These are phyloP conservation scores for Paecilomyces sp. DNA, from an alignment of 2,329 filamentous ascomycete genomes.

Conservation along the genomic window DNA sequence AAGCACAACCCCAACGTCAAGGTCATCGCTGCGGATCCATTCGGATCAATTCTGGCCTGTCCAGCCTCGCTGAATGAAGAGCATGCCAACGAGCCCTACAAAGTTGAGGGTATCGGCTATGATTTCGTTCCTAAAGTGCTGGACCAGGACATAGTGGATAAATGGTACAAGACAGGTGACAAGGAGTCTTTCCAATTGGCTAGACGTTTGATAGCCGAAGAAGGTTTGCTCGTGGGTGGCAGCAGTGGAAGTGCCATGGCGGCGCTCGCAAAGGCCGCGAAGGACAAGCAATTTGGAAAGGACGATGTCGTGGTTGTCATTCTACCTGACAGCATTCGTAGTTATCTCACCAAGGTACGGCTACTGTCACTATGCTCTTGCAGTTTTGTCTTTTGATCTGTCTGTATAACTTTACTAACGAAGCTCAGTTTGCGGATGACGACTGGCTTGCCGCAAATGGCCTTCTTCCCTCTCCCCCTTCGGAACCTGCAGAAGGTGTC, in stretches of 20 bases:
- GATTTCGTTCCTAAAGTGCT: conserved; percentile 96
- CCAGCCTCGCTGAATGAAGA: conserved; percentile 74
- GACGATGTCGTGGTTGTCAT: conserved; percentile 87
- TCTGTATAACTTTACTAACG: conserved; percentile 7
- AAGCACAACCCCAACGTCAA: conserved; percentile 84
- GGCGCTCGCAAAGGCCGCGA: conserved; percentile 67
- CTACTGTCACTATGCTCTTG: not conserved
- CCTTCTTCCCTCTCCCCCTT: conserved; percentile 62
- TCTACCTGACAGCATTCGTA: conserved; percentile 91
- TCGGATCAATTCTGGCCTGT: conserved; percentile 82
- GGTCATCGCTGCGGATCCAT: conserved; percentile 85
- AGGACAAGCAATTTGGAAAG: conserved; percentile 69
- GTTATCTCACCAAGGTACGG: conserved; percentile 79
- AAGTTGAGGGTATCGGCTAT: conserved; percentile 97
- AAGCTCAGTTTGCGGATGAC: conserved; percentile 74
- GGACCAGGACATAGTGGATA: conserved; percentile 70
- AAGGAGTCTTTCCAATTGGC: conserved; percentile 84
- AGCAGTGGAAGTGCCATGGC: conserved; percentile 89
- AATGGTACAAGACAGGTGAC: conserved; percentile 98
- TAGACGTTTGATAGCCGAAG: conserved; percentile 84
- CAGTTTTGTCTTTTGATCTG: not conserved
- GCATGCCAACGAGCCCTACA: conserved; percentile 77
- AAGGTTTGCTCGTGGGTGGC: conserved; percentile 87
- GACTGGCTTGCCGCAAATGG: conserved; percentile 98
- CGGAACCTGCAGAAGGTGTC: conserved; percentile 27